phyloP scores from a whole-genome alignment of 257 asterid species.

The Nemophila menziesii region DNA sequence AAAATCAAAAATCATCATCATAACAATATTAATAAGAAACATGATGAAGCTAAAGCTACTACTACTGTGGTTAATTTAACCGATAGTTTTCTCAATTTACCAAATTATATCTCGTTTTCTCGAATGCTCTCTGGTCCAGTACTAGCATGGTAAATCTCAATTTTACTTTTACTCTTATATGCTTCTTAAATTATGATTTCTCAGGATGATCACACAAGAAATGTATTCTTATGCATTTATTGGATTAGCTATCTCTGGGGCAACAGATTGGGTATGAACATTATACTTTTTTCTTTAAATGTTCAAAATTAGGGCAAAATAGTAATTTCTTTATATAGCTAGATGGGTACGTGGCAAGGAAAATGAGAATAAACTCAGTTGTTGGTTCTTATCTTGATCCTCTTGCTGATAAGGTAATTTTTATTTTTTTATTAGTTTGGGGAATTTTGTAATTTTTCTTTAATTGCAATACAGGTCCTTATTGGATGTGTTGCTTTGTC shows the following conservation, averaged over 20 bases:
- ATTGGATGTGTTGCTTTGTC: constrained; percentile 83
- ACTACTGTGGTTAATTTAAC: constrained; percentile 23
- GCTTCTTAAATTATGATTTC: constrained; percentile 3
- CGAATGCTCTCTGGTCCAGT: constrained; percentile 85
- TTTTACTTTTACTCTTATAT: neutral
- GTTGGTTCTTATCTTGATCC: constrained; percentile 99
- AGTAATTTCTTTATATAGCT: constrained; percentile 34
- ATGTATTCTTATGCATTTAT: constrained; percentile 77
- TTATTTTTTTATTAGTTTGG: neutral
- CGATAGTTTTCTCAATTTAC: constrained; percentile 53
- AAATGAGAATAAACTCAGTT: constrained; percentile 74
- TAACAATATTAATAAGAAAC: constrained; percentile 8
- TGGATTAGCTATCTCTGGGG: constrained; percentile 84
- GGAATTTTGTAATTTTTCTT: neutral
- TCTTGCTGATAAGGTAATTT: constrained; percentile 86
- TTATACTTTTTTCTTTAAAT: constrained; percentile 6
- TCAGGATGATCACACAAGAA: constrained; percentile 85
- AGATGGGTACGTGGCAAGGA: constrained; percentile 93
- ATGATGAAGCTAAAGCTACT: constrained; percentile 10
- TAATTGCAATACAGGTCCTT: constrained; percentile 39
- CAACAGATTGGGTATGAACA: constrained; percentile 76
- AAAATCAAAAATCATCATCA: neutral
- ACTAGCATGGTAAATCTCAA: constrained; percentile 58
- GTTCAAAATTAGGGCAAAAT: constrained; percentile 1
- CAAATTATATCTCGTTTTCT: constrained; percentile 64